These are phyloP conservation scores for Seiridium cupressi DNA, from an alignment of 2,329 filamentous ascomycete species.

Conservation along the genomic window DNA sequence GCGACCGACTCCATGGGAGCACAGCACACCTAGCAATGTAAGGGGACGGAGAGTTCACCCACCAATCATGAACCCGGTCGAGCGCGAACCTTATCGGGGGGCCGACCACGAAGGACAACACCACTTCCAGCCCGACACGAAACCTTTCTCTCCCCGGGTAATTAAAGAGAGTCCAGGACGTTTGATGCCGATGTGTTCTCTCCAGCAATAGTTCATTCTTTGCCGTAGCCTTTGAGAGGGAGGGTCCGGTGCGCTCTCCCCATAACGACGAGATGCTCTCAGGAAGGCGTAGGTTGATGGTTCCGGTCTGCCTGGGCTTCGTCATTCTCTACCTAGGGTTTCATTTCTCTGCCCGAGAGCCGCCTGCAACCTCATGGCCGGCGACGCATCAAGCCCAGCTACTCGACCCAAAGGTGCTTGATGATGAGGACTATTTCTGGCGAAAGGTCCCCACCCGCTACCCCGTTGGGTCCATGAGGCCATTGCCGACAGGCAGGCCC, in stretches of 20 bases:
- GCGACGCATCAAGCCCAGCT: not conserved
- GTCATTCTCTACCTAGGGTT: not conserved
- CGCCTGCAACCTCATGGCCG: not conserved
- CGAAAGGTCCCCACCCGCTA: slow-evolving; percentile 20
- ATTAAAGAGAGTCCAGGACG: too few relatives aligned
- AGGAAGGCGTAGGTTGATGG: not conserved
- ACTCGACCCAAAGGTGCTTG: slow-evolving; percentile 12
- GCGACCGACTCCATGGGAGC: not conserved
- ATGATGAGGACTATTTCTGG: slow-evolving; percentile 24
- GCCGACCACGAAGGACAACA: not conserved
- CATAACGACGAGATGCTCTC: not conserved
- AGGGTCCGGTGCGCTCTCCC: not conserved
- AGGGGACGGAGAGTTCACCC: not conserved
- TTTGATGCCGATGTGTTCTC: too few relatives aligned
- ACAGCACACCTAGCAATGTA: not conserved
- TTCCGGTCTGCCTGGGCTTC: not conserved
- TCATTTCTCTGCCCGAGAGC: not conserved
- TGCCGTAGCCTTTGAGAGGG: too few relatives aligned
- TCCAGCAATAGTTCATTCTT: too few relatives aligned
- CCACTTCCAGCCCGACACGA: not conserved
- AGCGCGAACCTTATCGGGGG: not conserved
- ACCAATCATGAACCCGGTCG: not conserved
- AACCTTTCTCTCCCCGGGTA: too few relatives aligned
- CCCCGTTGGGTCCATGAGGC: slow-evolving; percentile 18
- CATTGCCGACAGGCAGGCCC: slow-evolving; percentile 19